These are phyloP conservation scores for Venturia carpophila DNA, from an alignment of 2,329 filamentous ascomycete species.

Conservation along the genomic window DNA sequence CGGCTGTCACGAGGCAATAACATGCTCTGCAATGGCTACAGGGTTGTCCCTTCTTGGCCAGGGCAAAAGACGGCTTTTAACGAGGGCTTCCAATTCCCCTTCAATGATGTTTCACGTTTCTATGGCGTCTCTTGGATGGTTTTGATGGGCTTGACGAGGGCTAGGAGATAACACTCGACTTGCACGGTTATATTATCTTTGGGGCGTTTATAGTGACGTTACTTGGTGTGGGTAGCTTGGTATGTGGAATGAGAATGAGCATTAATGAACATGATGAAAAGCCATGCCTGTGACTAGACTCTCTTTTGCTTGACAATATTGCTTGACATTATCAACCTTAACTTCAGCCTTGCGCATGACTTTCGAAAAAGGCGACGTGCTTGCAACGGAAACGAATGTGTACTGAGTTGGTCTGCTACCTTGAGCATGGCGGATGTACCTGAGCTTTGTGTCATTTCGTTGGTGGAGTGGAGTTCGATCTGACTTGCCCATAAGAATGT, in stretches of 20 bases:
- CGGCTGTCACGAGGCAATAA: not conserved
- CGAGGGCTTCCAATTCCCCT: not conserved
- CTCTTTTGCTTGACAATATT: not conserved
- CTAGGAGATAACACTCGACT: not conserved
- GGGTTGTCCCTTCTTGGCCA: not conserved
- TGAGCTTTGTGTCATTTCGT: no score
- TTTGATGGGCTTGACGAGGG: constrained; percentile 9
- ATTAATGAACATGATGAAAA: not conserved
- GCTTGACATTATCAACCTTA: no score
- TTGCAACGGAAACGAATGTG: no score
- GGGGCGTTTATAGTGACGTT: not conserved
- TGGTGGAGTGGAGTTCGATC: no score
- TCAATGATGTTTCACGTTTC: not conserved
- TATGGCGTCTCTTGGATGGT: constrained; percentile 10
- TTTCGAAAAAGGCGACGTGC: no score
- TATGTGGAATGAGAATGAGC: constrained; percentile 11
- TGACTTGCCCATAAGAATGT: not conserved
- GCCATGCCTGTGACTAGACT: not conserved
- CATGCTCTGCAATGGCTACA: not conserved
- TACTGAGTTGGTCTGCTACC: no score
- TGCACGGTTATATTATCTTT: not conserved
- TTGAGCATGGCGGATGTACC: no score
- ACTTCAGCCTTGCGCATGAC: no score
- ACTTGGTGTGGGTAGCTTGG: not conserved
- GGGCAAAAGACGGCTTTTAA: not conserved